Evolutionary conservation across 805 yeast genomes (phyloP), one percentile per base, ranked within the genome.

Genomic region (Lipomyces sp.): DNA sequence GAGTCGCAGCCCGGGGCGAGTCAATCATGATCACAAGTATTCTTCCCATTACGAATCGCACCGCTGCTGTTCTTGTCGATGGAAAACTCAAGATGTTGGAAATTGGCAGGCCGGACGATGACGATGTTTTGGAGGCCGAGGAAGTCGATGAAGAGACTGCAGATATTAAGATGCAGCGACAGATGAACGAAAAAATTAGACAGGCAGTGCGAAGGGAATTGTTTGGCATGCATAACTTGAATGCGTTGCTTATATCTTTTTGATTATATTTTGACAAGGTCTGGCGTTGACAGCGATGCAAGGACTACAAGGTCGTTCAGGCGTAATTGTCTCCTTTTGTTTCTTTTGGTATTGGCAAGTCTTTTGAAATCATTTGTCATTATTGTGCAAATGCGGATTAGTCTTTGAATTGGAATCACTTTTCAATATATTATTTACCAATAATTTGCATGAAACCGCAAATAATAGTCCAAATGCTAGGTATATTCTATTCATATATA

Each of bases 191-290:
- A 32, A 45, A 59, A 30, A 53, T 66, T 15, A 33, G 67, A 10
- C 57, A 60, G 24, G 67, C 64, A 3, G 62, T 68, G 18, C 62
- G 67, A n/a, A 33, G 63, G 35, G 71, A 68, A 33, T n/a, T 68
- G 42, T 60, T 48, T 42, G 71, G 71, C 29, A 62, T 67, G 67
- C 50, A 50, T 29, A 64, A 59, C 32, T 56, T 67, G 53, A 67
- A 64, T 42, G 57, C 70, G 11, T 24, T 67, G 30, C 57, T 67
- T 24, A 59, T 60, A n/a, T 64, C 68, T 2, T 61, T 64, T 42
- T 64, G 53, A 53, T 24, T 24, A 24, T 24, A 13, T 33, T 13
- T 4, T 2, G 34, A 10, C 34, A 51, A 24, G 24, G 24, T n/a
- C 24, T 8, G 24, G 18, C 48, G 48, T n/a, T 15, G 24, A 42